Percentiles rank a stretch among this genome's conserved stretches.
Conservation (phyloP, 805 yeast species). For the Tetrapisispora phaffii region DNA sequence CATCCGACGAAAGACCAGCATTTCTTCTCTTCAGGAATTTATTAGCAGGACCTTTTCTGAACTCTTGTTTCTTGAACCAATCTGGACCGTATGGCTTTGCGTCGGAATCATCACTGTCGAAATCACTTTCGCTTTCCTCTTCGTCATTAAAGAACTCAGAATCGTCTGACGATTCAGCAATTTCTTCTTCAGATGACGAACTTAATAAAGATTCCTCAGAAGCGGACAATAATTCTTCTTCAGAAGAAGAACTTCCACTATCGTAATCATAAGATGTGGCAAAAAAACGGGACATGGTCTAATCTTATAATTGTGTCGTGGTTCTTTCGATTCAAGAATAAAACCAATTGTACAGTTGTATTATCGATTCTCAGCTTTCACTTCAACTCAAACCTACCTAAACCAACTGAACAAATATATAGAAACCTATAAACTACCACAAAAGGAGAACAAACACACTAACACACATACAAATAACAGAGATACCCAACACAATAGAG, state of each 20-base stretch:
- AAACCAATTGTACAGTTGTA: too few relatives aligned
- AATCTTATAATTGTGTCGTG: too few relatives aligned
- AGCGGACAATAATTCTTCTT: slow-evolving; percentile 36
- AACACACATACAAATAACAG: too few relatives aligned
- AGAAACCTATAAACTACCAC: too few relatives aligned
- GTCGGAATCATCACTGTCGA: slow-evolving; percentile 36
- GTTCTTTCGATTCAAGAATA: too few relatives aligned
- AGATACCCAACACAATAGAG: too few relatives aligned
- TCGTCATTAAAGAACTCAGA: slow-evolving; percentile 31
- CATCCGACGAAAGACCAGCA: slow-evolving; percentile 29
- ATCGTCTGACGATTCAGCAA: slow-evolving; percentile 30
- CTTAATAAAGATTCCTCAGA: slow-evolving; percentile 28
- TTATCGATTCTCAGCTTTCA: not conserved
- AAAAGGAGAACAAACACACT: too few relatives aligned
- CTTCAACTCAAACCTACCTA: not conserved
- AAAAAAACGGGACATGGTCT: slow-evolving; percentile 71
- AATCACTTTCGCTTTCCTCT: slow-evolving; percentile 31
- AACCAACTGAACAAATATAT: not conserved
- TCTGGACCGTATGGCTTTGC: slow-evolving; percentile 36
- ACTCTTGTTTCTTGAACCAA: slow-evolving; percentile 35
- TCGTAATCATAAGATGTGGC: slow-evolving; percentile 50
- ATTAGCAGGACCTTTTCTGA: slow-evolving; percentile 29
- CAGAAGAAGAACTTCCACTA: slow-evolving; percentile 36
- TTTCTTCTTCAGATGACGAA: slow-evolving; percentile 18
- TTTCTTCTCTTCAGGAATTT: slow-evolving; percentile 24